Evolutionary conservation across 495 filamentous ascomycete species (phyloP), one percentile per base, ranked within the genome.

Genomic region (Xylaria telfairii): DNA sequence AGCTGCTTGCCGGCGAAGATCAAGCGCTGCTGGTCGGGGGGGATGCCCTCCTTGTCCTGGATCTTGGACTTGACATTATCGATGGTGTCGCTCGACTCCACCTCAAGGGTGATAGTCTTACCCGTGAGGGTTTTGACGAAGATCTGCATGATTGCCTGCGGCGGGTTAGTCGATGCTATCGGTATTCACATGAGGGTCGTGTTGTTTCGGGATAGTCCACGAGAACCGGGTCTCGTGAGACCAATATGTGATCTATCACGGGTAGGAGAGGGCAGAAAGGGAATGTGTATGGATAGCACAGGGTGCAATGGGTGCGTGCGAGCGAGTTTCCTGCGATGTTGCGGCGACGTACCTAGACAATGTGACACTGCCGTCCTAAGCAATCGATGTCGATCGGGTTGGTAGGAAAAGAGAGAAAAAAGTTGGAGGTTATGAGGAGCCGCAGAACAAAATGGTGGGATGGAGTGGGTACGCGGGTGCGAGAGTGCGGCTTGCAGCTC

Each of bases 51-150:
- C 92, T 99, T 99, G 90, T 98, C 96, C 93, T 90, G 86, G 78
- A 89, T 89, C 81, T 89, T 89, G 86, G 93, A 92, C 90, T 99
- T 99, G 87, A 99, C 96, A 92, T 98, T 98, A 90, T 98, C 96
- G 84, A 99, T 98, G 80, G 95, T 98, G 86, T 99, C 96, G 78
- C 90, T 93, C 71, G 95, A 97, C 92, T 98, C 96, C 85, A 98
- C 96, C 95, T 99, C 96, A 80, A 99, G 96, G 93, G 96, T 99
- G 92, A 98, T 98, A 81, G 96, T 99, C 91, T 98, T 99, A 82
- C 96, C 96, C 92, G 96, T 98, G 73, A 99, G 95, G 93, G 96
- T 98, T 89, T 98, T 98, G 83, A 98, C 96, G 92, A 99, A 98
- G 87, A 97, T 98, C 91, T 98, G 95, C 96, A 98, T 98, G 86